Evolutionary conservation across 768 basidiomycete genomes (phyloP).

Genomic region (Suillus alpinus): DNA sequence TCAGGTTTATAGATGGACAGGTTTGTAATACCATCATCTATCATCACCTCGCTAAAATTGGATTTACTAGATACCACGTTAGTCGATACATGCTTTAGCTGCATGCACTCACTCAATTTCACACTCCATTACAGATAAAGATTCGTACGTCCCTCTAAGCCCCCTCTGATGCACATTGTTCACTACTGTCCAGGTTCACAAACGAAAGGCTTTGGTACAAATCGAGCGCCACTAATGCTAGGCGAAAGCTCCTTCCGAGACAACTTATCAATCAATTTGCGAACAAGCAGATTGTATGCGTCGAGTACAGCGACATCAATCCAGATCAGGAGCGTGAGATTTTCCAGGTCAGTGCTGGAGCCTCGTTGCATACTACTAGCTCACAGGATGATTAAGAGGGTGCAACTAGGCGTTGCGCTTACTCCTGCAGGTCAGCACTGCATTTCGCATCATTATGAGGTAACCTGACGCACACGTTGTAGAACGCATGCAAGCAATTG

Average conservation of each 20-base stretch:
- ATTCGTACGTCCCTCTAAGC: constrained; percentile 30
- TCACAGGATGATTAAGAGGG: constrained; percentile 33
- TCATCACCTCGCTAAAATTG: neutral
- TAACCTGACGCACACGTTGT: constrained; percentile 6
- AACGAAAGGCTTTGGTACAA: constrained; percentile 39
- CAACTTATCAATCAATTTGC: constrained; percentile 36
- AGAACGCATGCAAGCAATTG: constrained; percentile 52
- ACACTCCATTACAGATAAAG: constrained; percentile 31
- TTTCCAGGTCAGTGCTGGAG: constrained; percentile 44
- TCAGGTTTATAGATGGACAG: constrained; percentile 54
- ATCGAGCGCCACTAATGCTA: constrained; percentile 16
- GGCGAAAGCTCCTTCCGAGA: constrained; percentile 32
- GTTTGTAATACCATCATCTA: constrained; percentile 37
- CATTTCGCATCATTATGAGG: neutral
- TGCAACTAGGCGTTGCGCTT: constrained; percentile 50
- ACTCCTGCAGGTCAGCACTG: constrained; percentile 42
- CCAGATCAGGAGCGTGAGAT: constrained; percentile 63
- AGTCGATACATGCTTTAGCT: constrained; percentile 15
- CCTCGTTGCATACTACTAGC: neutral
- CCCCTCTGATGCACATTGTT: neutral
- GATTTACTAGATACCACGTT: constrained; percentile 40
- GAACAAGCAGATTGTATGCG: constrained; percentile 47
- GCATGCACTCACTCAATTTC: constrained; percentile 8
- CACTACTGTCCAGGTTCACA: constrained; percentile 22
- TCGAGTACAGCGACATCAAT: constrained; percentile 50